Evolutionary conservation across 2,329 filamentous ascomycete species (phyloP).

Genomic region (Aspergillus pseudotamarii): DNA sequence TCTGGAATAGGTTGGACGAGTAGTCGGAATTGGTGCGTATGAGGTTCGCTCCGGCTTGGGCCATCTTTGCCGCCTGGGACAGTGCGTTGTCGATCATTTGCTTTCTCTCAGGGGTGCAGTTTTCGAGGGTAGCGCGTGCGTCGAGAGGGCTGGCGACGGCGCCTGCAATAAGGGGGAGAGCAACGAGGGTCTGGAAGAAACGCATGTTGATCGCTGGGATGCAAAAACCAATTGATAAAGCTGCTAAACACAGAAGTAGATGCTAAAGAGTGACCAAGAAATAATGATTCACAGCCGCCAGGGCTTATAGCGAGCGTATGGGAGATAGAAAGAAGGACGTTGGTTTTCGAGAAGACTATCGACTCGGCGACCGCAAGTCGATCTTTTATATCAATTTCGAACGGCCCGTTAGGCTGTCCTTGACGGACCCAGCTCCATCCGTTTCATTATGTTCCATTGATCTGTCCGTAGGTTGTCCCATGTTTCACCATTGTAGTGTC

Average conservation of each 20-base stretch:
- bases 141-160: not conserved
- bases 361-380: not conserved
- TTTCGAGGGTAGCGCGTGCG: not conserved
- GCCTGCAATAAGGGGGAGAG: not conserved
- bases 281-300: not conserved
- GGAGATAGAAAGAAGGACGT: not conserved
- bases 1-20: not conserved
- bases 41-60: not conserved
- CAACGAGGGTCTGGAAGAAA: not conserved
- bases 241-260: not conserved
- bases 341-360: not conserved
- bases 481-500: not conserved
- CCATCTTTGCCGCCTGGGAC: not conserved
- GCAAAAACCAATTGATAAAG: not conserved
- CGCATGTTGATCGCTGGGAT: constrained; percentile 4
- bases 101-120: not conserved
- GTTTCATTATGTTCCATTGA: constrained; percentile 5
- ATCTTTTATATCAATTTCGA: not conserved
- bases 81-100: constrained; percentile 3
- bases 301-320: not conserved
- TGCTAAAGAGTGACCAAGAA: not conserved
- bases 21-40: constrained; percentile 3
- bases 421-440: not conserved
- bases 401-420: not conserved
- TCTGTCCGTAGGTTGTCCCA: not conserved